Percentiles rank a stretch among this genome's conserved stretches.
Conservation (phyloP, 139 green algal genomes). For the Marvania coccoides region DNA sequence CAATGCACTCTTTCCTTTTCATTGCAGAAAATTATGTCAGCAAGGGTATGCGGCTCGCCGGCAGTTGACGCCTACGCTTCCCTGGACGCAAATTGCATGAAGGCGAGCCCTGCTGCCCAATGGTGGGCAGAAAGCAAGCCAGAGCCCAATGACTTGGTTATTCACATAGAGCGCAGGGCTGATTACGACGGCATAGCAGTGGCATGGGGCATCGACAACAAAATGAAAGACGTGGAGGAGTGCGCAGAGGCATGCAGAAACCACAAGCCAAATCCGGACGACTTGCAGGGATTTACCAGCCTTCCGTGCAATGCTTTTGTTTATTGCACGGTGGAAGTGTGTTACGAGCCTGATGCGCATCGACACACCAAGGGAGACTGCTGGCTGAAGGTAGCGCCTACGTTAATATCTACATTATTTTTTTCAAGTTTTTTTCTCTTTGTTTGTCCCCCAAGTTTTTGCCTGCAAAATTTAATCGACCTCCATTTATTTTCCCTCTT, state of each 20-base stretch:
- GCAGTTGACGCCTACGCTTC: slow-evolving; percentile 61
- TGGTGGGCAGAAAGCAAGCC: slow-evolving; percentile 19
- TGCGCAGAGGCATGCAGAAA: slow-evolving; percentile 50
- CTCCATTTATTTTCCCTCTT: background rate
- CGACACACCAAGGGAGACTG: slow-evolving; percentile 71
- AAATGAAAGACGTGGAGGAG: slow-evolving; percentile 42
- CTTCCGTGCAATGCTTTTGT: slow-evolving; percentile 83
- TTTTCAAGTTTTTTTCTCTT: background rate
- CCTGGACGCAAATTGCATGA: slow-evolving; percentile 51
- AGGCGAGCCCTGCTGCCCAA: slow-evolving; percentile 32
- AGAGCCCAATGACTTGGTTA: slow-evolving; percentile 13
- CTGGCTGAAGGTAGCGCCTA: slow-evolving; percentile 88
- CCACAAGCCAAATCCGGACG: slow-evolving; percentile 35
- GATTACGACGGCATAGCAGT: slow-evolving; percentile 69
- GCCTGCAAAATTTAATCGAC: background rate
- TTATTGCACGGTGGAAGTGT: slow-evolving; percentile 56
- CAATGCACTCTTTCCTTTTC: too few relatives aligned
- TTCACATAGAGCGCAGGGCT: slow-evolving; percentile 29
- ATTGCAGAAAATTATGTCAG: slow-evolving; percentile 1
- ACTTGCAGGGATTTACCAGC: background rate
- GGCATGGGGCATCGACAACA: slow-evolving; percentile 74
- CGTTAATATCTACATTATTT: slow-evolving; percentile 34
- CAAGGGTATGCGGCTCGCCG: slow-evolving; percentile 49
- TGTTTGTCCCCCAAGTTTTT: too few relatives aligned
- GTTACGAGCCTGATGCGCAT: slow-evolving; percentile 83